Conservation (phyloP, 345 rosid genomes). For the Pistacia integerrima region DNA sequence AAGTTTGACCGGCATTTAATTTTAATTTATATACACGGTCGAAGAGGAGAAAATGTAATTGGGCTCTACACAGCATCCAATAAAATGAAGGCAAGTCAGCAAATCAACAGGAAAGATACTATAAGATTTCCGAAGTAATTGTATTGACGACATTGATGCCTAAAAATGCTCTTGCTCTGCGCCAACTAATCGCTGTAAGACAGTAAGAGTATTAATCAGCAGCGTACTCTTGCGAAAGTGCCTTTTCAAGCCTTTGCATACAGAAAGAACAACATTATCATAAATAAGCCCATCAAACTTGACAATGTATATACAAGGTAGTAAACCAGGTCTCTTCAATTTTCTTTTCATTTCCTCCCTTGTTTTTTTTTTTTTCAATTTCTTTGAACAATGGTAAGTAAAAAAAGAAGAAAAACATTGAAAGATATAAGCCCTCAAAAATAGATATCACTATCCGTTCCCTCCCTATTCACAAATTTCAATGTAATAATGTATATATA, state of each 20-base stretch:
- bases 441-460: slow-evolving; percentile 3
- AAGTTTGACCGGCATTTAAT: background rate
- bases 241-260: too few relatives aligned
- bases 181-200: too few relatives aligned
- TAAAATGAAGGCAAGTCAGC: background rate
- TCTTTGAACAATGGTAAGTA: background rate
- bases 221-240: too few relatives aligned
- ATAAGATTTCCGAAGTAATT: too few relatives aligned
- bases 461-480: slow-evolving; percentile 27
- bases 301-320: background rate
- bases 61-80: background rate
- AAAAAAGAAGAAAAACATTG: background rate
- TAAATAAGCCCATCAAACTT: background rate
- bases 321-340: background rate
- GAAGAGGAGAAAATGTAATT: background rate
- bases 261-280: too few relatives aligned
- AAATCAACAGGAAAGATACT: background rate
- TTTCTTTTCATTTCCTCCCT: background rate
- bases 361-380: background rate
- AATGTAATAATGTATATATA: slow-evolving; percentile 6
- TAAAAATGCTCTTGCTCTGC: too few relatives aligned
- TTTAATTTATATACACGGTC: background rate
- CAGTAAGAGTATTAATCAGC: too few relatives aligned
- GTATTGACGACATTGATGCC: too few relatives aligned
- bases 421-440: background rate